Evolutionary conservation across 148 eudicot genomes (phyloP), one percentile per base, ranked within the genome.

Genomic region (Fallopia convolvulus): DNA sequence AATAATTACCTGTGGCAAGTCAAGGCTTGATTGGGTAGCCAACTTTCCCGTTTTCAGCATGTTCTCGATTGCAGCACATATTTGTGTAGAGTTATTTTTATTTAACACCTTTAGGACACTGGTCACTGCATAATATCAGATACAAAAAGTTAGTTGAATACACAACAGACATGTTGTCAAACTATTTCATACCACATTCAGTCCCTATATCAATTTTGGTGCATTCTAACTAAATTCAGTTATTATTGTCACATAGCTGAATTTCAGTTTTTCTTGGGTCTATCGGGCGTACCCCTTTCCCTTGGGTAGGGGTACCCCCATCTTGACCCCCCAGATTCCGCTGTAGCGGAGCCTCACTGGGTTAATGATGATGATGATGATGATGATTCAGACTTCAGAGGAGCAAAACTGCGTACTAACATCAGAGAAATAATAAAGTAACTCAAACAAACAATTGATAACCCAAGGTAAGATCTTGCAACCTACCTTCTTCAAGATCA

Each of bases 21-120:
- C 99, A 49, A 95, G 83, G 76, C 93, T 84, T 20, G 91, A 82
- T 75, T 83, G 83, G 47, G 97, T 86, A 76, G 74, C 83, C 74
- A 92, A 76, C 72, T 90, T 88, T 78, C 99, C 99, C 32, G 99
- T 92, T 85, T 95, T 95, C 83, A 95, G 78, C 89, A 92, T 77
- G 77, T 86, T 92, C 58, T 91, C 97, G 46, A 95, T 68, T 77
- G 92, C 91, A 61, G 77, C 30, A 78, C 97, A 80, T 75, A 95
- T 83, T 75, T 82, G 87, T 76, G 40, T 81, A 14, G 97, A 41
- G 72, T 87, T 65, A 83, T 79, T 89, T 82, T 87, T 95, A 15
- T 81, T 86, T 55, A 95, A 80, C 46, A 88, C 73, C 84, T 89
- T 88, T 88, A 75, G 92, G 75, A 92, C 84, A 77, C 89, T 80